Base-by-base conservation (phyloP, 768 basidiomycete genomes). In the Coprinopsis sp. region DNA sequence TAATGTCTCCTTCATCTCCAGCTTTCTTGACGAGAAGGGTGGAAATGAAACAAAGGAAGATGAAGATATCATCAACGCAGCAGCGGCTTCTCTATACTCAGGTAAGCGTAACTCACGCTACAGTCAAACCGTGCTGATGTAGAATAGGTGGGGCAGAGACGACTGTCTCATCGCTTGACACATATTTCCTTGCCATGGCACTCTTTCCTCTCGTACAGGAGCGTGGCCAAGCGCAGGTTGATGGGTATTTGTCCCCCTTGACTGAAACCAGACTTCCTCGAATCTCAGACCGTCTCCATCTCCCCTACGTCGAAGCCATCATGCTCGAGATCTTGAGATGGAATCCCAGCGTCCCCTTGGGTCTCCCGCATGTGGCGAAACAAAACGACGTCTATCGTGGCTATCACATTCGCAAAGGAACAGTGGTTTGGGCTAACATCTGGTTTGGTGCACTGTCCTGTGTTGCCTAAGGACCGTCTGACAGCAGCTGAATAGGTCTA, bases 41-140 rank as follows among this genome's bases (percentile, higher is more conserved):
- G 54, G 50, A 22, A 21, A 45, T 16, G 53, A 50, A 40, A 49
- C 52, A 22, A 25, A 51, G 0, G 49, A 51, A 34, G 56, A 59
- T n/a, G 60, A 60, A 45, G 60, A 64, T 22, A 43, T 64, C 19
- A 58, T 64, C 36, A 64, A 65, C 30, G 58, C 57, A 10, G 62
- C 63, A 31, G 63, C 56, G 8, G 54, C 58, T 13, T 64, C 64
- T 8, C 53, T 64, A 33, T 64, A 59, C 36, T 61, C 60, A 11
- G 58, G 58, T 59, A 29, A 6, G 34, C 19, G 10, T 8, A 8
- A n/a, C 30, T 31, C n/a, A 8, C 8, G 10, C n/a, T 31, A 8
- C 10, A 31, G 30, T 8, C 30, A 31, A 31, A n/a, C n/a, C 5
- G 45, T n/a, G n/a, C n/a, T n/a, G n/a, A n/a, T n/a, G n/a, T n/a